Conservation (phyloP, 179 eudicot species). For the Sideroxylon spinosum region DNA sequence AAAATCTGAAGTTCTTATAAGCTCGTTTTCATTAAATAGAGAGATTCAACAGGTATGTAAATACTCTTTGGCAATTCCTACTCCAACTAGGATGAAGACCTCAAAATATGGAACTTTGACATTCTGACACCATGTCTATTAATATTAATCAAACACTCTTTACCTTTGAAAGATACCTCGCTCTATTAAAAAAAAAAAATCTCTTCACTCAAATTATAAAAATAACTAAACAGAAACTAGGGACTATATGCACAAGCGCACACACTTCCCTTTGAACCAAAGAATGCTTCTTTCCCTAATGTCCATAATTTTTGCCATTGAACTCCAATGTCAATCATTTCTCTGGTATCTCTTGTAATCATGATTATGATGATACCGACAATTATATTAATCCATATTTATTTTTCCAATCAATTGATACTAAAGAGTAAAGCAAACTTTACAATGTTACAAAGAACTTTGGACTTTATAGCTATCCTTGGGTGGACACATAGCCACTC, state of each 20-base stretch:
- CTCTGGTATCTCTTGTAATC: background rate
- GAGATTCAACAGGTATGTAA: background rate
- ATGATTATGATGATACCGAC: too few relatives aligned
- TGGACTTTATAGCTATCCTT: too few relatives aligned
- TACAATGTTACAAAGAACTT: too few relatives aligned
- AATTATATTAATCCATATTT: too few relatives aligned
- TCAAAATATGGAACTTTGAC: background rate
- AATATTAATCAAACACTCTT: background rate
- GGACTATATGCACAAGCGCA: background rate
- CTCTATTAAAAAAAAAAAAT: too few relatives aligned
- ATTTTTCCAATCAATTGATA: too few relatives aligned
- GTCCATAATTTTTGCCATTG: background rate
- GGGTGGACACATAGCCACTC: background rate
- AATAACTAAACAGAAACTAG: background rate
- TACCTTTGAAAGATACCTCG: background rate
- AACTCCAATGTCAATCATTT: background rate
- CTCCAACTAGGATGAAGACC: background rate
- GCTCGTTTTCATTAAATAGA: background rate
- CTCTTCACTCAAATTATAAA: too few relatives aligned
- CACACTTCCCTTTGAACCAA: background rate
- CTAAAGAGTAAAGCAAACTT: too few relatives aligned
- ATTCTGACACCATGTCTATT: background rate
- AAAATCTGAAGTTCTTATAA: background rate
- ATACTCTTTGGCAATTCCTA: background rate
- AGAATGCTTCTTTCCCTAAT: background rate